phyloP scores from a whole-genome alignment of 2,329 filamentous ascomycete genomes.

The Penicillium janthinellum region DNA sequence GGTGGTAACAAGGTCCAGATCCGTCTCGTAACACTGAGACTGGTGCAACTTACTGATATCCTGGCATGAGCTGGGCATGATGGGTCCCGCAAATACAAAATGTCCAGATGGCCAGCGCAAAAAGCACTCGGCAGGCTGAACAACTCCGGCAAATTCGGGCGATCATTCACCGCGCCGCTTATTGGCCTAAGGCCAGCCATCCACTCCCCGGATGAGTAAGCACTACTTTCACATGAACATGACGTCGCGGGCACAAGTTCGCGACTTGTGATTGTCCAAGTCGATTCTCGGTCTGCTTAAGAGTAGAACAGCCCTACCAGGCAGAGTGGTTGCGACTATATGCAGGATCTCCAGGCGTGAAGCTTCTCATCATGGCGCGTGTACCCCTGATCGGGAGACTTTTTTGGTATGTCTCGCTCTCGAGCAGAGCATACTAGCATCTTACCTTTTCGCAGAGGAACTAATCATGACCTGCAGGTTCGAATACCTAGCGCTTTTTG shows the following conservation, averaged over 20 bases:
- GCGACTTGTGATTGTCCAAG: not conserved
- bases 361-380: constrained; percentile 51
- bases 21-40: constrained; percentile 2
- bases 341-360: constrained; percentile 1
- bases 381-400: constrained; percentile 67
- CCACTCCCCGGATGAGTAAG: constrained; percentile 38
- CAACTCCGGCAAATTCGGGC: constrained; percentile 20
- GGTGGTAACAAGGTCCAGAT: not conserved
- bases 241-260: constrained; percentile 22
- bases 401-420: constrained; percentile 44
- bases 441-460: constrained; percentile 1
- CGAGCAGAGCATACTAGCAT: constrained; percentile 1
- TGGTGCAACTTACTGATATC: constrained; percentile 74
- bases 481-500: constrained; percentile 85
- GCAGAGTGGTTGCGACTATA: constrained; percentile 4
- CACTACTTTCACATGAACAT: constrained; percentile 33
- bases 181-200: constrained; percentile 12
- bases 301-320: not conserved
- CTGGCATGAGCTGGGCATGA: constrained; percentile 94
- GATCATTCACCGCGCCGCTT: constrained; percentile 16
- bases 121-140: not conserved
- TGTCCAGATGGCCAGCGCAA: constrained; percentile 4
- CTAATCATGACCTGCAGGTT: constrained; percentile 52
- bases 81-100: constrained; percentile 26
- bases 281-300: not conserved